Base-by-base conservation (phyloP, 768 basidiomycete species). In the Calocera cornea region DNA sequence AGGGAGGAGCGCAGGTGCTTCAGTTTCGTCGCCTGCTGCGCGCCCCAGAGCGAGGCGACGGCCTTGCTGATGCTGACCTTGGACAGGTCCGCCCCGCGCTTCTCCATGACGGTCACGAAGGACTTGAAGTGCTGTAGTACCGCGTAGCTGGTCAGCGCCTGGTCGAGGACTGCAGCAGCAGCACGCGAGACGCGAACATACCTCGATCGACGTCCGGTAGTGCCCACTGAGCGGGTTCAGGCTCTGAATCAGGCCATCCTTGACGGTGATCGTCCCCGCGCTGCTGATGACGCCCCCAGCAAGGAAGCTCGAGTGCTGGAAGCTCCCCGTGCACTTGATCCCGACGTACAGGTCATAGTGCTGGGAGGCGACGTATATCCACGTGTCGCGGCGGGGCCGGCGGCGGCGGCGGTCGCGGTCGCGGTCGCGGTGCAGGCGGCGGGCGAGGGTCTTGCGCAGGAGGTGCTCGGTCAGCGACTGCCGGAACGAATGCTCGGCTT, bases 201-300 rank as follows among this genome's bases (percentile, higher is more conserved):
- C 85, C 65, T 83, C 77, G 34, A 85, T 81, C 0, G 83, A 82
- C 24, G 84, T 84, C 66, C 86, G 78, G 73, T 88, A 89, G 71
- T 89, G 87, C 0, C 87, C 87, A 1, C 84, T 85, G 2, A 87
- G 77, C 1, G 87, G 87, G 1, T 84, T 85, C 1, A 88, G 75
- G 2, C 80, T 84, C 68, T 84, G 80, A 63, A 88, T 83, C 19
- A 81, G 64, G 1, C 86, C 87, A 41, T 84, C 77, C 70, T 86
- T 83, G 29, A 88, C 84, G 0, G 83, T 81, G 66, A 88, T 85
- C 44, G 87, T 76, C 7, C 86, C 86, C 3, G 87, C 86, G 22
- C 31, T 54, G 31, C 36, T 41, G 24, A 64, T 65, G 14, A 47
- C 49, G 0, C 70, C 70, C 0, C 85, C 84, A 2, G 80, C 75